These are phyloP conservation scores for Amaranthus tricolor DNA, from an alignment of 179 eudicot species.

Conservation along the genomic window DNA sequence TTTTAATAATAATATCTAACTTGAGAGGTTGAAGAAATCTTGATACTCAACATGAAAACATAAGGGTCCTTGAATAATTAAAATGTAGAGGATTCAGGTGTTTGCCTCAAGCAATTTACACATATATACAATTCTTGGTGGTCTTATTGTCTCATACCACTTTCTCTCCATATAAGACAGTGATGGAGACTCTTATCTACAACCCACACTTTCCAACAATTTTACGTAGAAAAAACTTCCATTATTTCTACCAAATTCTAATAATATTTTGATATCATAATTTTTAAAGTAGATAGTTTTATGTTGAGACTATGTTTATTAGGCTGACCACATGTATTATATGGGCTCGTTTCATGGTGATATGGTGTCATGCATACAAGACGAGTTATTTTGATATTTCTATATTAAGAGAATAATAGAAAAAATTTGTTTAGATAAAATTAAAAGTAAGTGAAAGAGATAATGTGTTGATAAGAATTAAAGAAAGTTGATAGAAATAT, in stretches of 20 bases:
- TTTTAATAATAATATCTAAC: background rate
- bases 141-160: conserved; percentile 7
- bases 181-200: conserved; percentile 13
- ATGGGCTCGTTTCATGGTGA: background rate
- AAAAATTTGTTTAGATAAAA: too few species aligned
- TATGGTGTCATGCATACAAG: too few species aligned
- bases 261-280: background rate
- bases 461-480: too few species aligned
- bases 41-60: conserved; percentile 13
- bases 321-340: too few species aligned
- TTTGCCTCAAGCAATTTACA: background rate
- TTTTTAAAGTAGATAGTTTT: too few species aligned
- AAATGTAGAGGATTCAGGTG: background rate
- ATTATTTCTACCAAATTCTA: background rate
- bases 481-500: too few species aligned
- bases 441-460: too few species aligned
- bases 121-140: background rate
- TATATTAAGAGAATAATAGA: too few species aligned
- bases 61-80: background rate
- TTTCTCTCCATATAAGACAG: background rate
- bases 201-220: conserved; percentile 5
- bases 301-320: background rate
- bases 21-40: background rate
- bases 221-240: background rate
- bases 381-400: too few species aligned